phyloP scores from a whole-genome alignment of 257 asterid species.

The Rubia yunnanensis region DNA sequence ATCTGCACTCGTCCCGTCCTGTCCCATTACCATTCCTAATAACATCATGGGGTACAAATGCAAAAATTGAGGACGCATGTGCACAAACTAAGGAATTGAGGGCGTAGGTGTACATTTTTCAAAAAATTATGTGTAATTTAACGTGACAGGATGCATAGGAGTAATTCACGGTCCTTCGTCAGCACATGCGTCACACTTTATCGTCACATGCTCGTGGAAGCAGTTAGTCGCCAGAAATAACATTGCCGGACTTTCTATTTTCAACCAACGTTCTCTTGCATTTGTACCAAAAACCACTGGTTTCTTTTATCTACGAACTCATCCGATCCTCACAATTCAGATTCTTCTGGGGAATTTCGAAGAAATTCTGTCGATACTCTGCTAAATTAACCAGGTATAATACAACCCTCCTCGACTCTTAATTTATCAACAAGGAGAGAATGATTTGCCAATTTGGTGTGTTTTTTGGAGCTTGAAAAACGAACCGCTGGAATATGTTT shows the following conservation, averaged over 20 bases:
- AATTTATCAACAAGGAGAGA: not conserved
- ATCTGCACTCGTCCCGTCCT: no score
- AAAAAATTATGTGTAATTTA: no score
- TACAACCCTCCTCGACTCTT: not conserved
- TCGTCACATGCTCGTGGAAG: not conserved
- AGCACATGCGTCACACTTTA: not conserved
- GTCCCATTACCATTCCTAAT: no score
- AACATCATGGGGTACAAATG: no score
- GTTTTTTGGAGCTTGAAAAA: not conserved
- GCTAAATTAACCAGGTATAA: not conserved
- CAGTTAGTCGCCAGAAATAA: not conserved
- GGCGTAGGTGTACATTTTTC: no score
- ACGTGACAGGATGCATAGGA: no score
- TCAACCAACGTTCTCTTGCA: not conserved
- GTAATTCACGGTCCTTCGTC: not conserved
- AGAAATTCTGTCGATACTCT: not conserved
- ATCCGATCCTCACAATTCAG: not conserved
- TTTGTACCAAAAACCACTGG: not conserved
- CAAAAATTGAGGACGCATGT: no score
- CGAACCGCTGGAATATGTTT: not conserved
- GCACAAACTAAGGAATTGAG: no score
- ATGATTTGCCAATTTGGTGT: no score
- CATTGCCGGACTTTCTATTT: not conserved
- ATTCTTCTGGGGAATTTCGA: not conserved
- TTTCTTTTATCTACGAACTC: not conserved